phyloP scores from a whole-genome alignment of 139 green algal genomes.

The Haematococcus sp. region DNA sequence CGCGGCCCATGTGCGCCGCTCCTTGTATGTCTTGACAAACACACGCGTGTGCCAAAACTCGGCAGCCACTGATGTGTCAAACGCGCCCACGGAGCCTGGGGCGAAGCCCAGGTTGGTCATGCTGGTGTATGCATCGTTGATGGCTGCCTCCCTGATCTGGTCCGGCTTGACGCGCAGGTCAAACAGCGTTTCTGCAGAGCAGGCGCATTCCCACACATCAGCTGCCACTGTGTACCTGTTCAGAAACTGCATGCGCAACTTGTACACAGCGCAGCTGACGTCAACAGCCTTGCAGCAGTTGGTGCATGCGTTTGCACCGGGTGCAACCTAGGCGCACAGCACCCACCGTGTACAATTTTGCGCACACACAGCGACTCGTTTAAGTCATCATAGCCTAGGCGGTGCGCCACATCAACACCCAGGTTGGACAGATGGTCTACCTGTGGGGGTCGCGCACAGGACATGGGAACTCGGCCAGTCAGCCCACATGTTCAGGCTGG shows the following conservation, averaged over 20 bases:
- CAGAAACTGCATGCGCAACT: no score
- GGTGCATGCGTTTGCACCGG: no score
- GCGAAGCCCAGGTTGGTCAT: slow-evolving; percentile 42
- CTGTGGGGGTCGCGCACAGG: not conserved
- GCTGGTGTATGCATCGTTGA: slow-evolving; percentile 35
- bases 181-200: slow-evolving; percentile 12
- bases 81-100: slow-evolving; percentile 11
- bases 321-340: no score
- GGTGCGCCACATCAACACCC: slow-evolving; percentile 39
- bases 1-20: slow-evolving; percentile 42
- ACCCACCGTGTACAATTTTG: slow-evolving; percentile 28
- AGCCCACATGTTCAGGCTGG: not conserved
- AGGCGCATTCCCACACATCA: no score
- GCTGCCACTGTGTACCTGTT: no score
- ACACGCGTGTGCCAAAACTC: slow-evolving; percentile 46
- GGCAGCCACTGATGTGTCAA: slow-evolving; percentile 34
- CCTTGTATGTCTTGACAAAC: slow-evolving; percentile 58
- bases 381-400: slow-evolving; percentile 68
- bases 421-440: slow-evolving; percentile 47
- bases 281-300: no score
- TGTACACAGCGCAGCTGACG: no score
- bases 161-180: slow-evolving; percentile 19
- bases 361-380: slow-evolving; percentile 67
- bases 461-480: not conserved
- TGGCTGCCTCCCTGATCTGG: not conserved